phyloP scores from a whole-genome alignment of 805 yeast species.

The Suhomyces sp. region DNA sequence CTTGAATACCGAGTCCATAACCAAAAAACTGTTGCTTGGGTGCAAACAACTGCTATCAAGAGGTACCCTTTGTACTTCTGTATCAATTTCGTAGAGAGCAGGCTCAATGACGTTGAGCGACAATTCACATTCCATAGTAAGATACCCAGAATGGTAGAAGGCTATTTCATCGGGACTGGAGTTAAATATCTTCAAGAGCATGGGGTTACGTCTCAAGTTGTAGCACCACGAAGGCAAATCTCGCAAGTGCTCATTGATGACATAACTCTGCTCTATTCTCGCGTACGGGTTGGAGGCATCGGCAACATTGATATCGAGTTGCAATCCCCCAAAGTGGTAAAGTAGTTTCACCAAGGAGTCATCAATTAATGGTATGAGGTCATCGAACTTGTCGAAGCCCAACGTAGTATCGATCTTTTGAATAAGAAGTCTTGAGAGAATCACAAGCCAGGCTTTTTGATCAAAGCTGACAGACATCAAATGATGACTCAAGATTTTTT shows the following conservation, averaged over 20 bases:
- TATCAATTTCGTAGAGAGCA: conserved; percentile 14
- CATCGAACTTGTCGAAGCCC: conserved; percentile 33
- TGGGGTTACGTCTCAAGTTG: conserved; percentile 33
- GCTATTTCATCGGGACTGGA: conserved; percentile 48
- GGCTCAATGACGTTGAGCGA: conserved; percentile 30
- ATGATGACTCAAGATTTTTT: conserved; percentile 23
- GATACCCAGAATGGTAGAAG: conserved; percentile 32
- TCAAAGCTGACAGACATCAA: conserved; percentile 30
- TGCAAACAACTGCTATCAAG: conserved; percentile 18
- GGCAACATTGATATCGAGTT: conserved; percentile 2
- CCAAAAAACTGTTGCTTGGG: conserved; percentile 14
- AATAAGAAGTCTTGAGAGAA: conserved; percentile 31
- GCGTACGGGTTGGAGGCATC: conserved; percentile 21
- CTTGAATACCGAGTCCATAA: conserved; percentile 30
- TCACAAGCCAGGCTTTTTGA: conserved; percentile 26
- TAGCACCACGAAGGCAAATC: conserved; percentile 31
- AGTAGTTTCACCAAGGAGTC: conserved; percentile 23
- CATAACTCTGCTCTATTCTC: conserved; percentile 13
- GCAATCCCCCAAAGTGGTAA: conserved; percentile 27
- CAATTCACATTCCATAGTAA: conserved; percentile 13
- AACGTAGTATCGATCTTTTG: conserved; percentile 31
- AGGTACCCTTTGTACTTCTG: conserved; percentile 6
- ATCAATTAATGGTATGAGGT: conserved; percentile 25
- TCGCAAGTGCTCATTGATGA: conserved; percentile 25
- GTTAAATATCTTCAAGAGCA: conserved; percentile 36